phyloP scores from a whole-genome alignment of 768 basidiomycete species.

The Rhodotorula kratochvilovae region DNA sequence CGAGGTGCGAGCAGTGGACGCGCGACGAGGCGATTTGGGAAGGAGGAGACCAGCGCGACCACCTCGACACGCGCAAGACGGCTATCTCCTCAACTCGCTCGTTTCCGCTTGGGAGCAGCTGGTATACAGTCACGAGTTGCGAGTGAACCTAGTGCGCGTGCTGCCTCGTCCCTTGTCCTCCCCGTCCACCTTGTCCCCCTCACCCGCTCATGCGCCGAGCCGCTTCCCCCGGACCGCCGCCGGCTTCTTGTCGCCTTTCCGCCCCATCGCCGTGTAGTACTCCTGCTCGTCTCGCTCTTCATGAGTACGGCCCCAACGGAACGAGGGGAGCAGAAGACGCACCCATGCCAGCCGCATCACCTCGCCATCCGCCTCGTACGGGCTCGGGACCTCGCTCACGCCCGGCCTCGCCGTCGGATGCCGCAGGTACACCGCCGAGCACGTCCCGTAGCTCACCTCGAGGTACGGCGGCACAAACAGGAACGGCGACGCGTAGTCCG shows the following conservation, averaged over 20 bases:
- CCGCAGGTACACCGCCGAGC: slow-evolving; percentile 85
- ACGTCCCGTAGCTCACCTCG: slow-evolving; percentile 77
- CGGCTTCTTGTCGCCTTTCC: slow-evolving; percentile 36
- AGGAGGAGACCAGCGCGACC: too few species aligned
- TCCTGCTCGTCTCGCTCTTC: slow-evolving; percentile 6
- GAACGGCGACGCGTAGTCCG: slow-evolving; percentile 79
- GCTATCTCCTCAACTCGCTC: too few species aligned
- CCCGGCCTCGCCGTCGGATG: slow-evolving; percentile 95
- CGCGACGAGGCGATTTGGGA: too few species aligned
- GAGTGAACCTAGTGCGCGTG: neutral
- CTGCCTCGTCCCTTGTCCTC: too few species aligned
- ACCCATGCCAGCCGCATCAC: slow-evolving; percentile 86
- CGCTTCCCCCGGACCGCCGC: slow-evolving; percentile 18
- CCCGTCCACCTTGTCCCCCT: neutral
- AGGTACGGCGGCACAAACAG: slow-evolving; percentile 90
- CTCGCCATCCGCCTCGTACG: slow-evolving; percentile 92
- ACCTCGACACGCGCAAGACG: too few species aligned
- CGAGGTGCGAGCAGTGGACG: too few species aligned
- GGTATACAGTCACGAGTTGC: neutral
- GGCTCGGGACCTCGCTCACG: slow-evolving; percentile 90
- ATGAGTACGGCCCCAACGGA: neutral
- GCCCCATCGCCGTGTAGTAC: slow-evolving; percentile 34
- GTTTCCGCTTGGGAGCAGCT: too few species aligned
- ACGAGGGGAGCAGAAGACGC: neutral
- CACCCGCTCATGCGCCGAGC: slow-evolving; percentile 24